phyloP scores from a whole-genome alignment of 2,329 filamentous ascomycete species.

The Diaporthe aspalathi region DNA sequence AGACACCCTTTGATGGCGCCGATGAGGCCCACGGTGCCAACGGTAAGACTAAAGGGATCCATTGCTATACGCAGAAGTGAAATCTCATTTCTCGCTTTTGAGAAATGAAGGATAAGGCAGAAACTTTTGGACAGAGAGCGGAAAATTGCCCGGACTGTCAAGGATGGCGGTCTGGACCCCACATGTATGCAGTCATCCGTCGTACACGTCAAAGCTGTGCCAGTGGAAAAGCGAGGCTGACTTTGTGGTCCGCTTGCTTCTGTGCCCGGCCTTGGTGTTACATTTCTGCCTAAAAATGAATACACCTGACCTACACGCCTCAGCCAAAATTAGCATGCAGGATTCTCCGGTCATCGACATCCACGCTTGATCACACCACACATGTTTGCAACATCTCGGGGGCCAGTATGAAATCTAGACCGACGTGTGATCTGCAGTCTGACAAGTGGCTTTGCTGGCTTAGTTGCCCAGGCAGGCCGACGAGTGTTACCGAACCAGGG shows the following conservation, averaged over 20 bases:
- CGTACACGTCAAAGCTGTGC: not conserved
- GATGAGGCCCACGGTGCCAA: not conserved
- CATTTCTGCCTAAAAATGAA: not conserved
- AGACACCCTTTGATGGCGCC: not conserved
- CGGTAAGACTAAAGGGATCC: not conserved
- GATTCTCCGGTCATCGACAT: not conserved
- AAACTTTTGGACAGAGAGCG: not conserved
- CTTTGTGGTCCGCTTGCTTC: not conserved
- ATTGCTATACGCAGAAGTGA: not conserved
- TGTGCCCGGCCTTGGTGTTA: not conserved
- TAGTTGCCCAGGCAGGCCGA: no score
- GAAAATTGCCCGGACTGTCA: not conserved
- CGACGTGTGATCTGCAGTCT: no score
- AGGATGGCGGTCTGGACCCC: not conserved
- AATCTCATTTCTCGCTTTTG: not conserved
- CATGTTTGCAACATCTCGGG: no score
- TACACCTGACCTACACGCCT: not conserved
- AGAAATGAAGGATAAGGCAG: not conserved
- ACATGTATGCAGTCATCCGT: not conserved
- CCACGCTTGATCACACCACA: not conserved
- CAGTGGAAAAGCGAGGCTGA: not conserved
- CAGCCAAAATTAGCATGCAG: no score
- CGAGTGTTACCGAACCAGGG: no score
- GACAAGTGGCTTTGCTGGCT: no score
- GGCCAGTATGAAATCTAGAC: no score